A percentile compares a stretch with the other conserved stretches of the same genome.
Conservation (phyloP, 352 stramenopile species). For the Globisporangium paroecandrum region DNA sequence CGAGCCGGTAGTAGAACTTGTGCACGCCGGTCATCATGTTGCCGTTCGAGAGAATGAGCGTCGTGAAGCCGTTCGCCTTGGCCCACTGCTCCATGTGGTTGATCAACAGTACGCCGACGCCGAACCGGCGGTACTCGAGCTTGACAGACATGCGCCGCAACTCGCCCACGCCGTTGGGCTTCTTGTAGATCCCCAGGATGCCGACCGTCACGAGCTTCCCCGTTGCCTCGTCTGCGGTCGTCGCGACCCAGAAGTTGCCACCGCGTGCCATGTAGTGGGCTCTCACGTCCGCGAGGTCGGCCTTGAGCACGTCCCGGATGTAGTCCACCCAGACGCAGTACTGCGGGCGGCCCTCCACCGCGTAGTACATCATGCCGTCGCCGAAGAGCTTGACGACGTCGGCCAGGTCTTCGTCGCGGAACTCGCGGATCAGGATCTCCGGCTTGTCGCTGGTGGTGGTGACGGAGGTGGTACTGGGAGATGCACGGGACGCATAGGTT, state of each 20-base stretch:
- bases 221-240: background rate
- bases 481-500: background rate
- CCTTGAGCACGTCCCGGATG: slow-evolving; percentile 1
- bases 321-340: slow-evolving; percentile 18
- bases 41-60: slow-evolving; percentile 15
- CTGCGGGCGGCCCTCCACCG: slow-evolving; percentile 4
- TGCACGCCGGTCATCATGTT: slow-evolving; percentile 17
- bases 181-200: slow-evolving; percentile 8
- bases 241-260: slow-evolving; percentile 16
- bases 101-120: slow-evolving; percentile 14
- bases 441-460: background rate
- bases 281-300: slow-evolving; percentile 10
- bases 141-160: slow-evolving; percentile 11
- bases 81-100: slow-evolving; percentile 15
- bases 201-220: slow-evolving; percentile 1
- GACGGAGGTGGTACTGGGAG: background rate
- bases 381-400: slow-evolving; percentile 18
- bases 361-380: slow-evolving; percentile 16
- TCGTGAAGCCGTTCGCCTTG: slow-evolving; percentile 8
- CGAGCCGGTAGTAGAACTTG: slow-evolving; percentile 16
- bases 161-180: slow-evolving; percentile 6
- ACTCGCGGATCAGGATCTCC: slow-evolving; percentile 5
- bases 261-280: slow-evolving; percentile 6
- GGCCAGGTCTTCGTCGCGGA: background rate
- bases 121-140: slow-evolving; percentile 13